Evolutionary conservation across 1,284 basidiomycete genomes (phyloP).

Genomic region (Trametes pubescens): DNA sequence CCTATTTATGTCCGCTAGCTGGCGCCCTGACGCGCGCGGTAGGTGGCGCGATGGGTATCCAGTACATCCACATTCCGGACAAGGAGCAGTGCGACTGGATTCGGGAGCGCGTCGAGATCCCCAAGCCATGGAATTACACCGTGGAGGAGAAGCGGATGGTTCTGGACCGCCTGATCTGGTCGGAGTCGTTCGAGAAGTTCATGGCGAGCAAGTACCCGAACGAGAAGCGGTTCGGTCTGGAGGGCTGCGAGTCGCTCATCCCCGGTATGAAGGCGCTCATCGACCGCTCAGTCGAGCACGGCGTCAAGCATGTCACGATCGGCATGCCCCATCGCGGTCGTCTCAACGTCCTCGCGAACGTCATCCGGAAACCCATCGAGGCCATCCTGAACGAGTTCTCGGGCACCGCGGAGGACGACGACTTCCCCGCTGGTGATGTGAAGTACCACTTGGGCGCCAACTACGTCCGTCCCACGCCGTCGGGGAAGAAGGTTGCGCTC

Average conservation of each 20-base stretch:
- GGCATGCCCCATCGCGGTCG: slow-evolving; percentile 99
- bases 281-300: slow-evolving; percentile 96
- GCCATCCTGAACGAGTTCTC: slow-evolving; percentile 98
- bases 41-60: slow-evolving; percentile 95
- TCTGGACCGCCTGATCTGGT: slow-evolving; percentile 99
- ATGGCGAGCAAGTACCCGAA: slow-evolving; percentile 99
- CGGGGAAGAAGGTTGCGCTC: slow-evolving; percentile 96
- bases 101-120: slow-evolving; percentile 94
- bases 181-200: slow-evolving; percentile 98
- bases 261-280: slow-evolving; percentile 99
- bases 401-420: slow-evolving; percentile 72
- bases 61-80: slow-evolving; percentile 99
- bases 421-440: slow-evolving; percentile 94
- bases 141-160: slow-evolving; percentile 99
- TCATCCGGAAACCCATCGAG: slow-evolving; percentile 98
- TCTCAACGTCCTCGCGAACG: slow-evolving; percentile 97
- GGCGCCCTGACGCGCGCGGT: slow-evolving; percentile 8
- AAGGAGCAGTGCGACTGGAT: slow-evolving; percentile 99
- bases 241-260: slow-evolving; percentile 97
- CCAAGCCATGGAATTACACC: slow-evolving; percentile 98
- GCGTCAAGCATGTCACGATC: slow-evolving; percentile 95
- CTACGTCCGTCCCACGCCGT: slow-evolving; percentile 97
- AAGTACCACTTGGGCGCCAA: slow-evolving; percentile 99
- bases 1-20: neutral
- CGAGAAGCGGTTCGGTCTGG: slow-evolving; percentile 99